A percentile compares a stretch with the other conserved stretches of the same genome.
phyloP scores from a whole-genome alignment of 73 alveolate genomes.

The Tetrahymena thermophila region DNA sequence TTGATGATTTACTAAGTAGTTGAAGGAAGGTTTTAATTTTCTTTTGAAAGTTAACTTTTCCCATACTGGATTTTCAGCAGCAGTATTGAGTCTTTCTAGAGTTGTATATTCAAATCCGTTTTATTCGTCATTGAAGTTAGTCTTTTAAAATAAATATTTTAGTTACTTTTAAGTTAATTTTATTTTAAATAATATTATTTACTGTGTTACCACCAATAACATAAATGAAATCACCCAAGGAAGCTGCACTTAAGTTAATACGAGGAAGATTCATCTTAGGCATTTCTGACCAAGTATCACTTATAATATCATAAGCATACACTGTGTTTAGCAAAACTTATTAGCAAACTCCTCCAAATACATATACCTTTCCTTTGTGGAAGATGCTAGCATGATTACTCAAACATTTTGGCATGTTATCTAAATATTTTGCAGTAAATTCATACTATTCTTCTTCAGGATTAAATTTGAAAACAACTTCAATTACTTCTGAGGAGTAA shows the following conservation, averaged over 20 bases:
- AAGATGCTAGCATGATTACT: neutral
- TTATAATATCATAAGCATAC: neutral
- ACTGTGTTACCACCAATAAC: neutral
- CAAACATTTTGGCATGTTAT: neutral
- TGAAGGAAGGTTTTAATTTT: neutral
- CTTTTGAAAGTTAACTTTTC: neutral
- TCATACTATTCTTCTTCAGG: neutral
- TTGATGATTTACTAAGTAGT: neutral
- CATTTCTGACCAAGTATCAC: neutral
- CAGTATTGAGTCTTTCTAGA: neutral
- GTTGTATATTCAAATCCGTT: neutral
- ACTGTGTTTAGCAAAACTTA: neutral
- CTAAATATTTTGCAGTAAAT: neutral
- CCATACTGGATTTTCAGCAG: neutral
- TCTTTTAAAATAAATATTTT: neutral
- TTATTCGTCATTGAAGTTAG: neutral
- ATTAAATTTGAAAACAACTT: neutral
- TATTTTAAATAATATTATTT: neutral
- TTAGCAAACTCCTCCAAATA: neutral
- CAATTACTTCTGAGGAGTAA: neutral
- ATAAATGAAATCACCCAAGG: neutral
- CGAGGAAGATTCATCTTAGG: neutral
- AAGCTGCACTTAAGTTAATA: neutral
- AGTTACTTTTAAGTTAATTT: neutral
- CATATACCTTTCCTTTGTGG: neutral